phyloP scores from a whole-genome alignment of 768 basidiomycete genomes.

The Psilocybe azurescens region DNA sequence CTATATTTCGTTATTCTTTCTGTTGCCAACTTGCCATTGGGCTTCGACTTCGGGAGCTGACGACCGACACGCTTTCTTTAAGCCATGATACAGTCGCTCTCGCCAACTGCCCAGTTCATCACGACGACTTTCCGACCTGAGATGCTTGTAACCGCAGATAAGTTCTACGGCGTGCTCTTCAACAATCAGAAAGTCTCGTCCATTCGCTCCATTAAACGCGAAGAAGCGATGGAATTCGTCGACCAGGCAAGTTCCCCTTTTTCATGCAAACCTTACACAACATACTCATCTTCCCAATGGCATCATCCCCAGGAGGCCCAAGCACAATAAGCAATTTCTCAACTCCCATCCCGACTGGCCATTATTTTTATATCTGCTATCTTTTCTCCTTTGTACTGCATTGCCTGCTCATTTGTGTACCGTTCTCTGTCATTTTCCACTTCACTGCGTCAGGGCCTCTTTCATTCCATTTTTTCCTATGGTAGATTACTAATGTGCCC shows the following conservation, averaged over 20 bases:
- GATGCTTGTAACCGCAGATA: constrained; percentile 94
- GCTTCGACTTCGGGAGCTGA: neutral
- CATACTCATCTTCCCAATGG: neutral
- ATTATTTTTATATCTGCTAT: constrained; percentile 10
- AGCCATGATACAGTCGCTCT: constrained; percentile 95
- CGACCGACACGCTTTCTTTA: constrained; percentile 2
- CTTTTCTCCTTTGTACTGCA: constrained; percentile 7
- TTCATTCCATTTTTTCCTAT: neutral
- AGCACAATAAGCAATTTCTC: constrained; percentile 29
- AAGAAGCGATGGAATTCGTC: constrained; percentile 94
- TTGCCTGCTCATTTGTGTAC: neutral
- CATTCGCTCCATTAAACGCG: constrained; percentile 84
- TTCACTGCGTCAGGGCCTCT: neutral
- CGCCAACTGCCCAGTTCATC: constrained; percentile 92
- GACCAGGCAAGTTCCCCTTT: constrained; percentile 64
- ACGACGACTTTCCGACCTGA: constrained; percentile 98
- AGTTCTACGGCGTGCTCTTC: constrained; percentile 97
- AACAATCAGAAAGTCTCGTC: constrained; percentile 95
- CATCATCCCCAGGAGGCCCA: constrained; percentile 32
- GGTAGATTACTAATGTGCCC: neutral
- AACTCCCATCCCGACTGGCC: neutral
- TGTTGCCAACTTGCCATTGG: neutral
- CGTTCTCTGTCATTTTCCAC: too few relatives aligned
- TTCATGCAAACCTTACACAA: neutral
- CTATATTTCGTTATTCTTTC: too few relatives aligned